Evolutionary conservation across 805 yeast genomes (phyloP).

Genomic region (Naumovozyma baii): DNA sequence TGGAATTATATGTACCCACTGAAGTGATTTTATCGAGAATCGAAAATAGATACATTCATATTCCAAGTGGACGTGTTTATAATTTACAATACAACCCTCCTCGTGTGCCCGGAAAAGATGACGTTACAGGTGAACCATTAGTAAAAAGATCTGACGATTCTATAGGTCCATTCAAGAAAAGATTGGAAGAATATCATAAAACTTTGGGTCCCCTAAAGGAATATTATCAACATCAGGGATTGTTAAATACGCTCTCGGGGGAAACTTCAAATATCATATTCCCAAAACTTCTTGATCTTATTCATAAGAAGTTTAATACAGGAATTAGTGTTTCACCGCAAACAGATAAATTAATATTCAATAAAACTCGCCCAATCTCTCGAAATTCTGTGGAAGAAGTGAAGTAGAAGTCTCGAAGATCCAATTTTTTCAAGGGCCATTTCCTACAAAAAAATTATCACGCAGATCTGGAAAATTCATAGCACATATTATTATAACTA

Average conservation of each 20-base stretch:
- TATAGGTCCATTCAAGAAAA: conserved; percentile 54
- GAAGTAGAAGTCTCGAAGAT: neutral
- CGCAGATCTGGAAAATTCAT: neutral
- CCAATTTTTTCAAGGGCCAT: neutral
- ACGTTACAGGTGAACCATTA: conserved; percentile 80
- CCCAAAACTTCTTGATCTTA: conserved; percentile 49
- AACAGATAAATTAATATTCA: too few relatives aligned
- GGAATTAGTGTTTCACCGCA: too few relatives aligned
- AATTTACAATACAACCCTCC: conserved; percentile 87
- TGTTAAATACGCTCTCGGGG: conserved; percentile 54
- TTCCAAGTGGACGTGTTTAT: conserved; percentile 77
- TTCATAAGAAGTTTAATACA: conserved; percentile 26
- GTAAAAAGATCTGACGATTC: conserved; percentile 77
- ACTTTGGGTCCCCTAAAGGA: conserved; percentile 56
- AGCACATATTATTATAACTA: neutral
- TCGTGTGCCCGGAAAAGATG: conserved; percentile 68
- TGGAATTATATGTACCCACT: conserved; percentile 81
- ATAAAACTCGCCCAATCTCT: too few relatives aligned
- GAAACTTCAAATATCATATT: conserved; percentile 76
- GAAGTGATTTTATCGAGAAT: conserved; percentile 73
- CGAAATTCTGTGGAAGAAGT: too few relatives aligned
- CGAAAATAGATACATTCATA: conserved; percentile 76
- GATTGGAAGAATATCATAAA: conserved; percentile 53
- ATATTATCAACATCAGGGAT: conserved; percentile 42
- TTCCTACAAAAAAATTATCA: neutral